phyloP scores from a whole-genome alignment of 768 basidiomycete genomes.

The Tricholoma sp. region DNA sequence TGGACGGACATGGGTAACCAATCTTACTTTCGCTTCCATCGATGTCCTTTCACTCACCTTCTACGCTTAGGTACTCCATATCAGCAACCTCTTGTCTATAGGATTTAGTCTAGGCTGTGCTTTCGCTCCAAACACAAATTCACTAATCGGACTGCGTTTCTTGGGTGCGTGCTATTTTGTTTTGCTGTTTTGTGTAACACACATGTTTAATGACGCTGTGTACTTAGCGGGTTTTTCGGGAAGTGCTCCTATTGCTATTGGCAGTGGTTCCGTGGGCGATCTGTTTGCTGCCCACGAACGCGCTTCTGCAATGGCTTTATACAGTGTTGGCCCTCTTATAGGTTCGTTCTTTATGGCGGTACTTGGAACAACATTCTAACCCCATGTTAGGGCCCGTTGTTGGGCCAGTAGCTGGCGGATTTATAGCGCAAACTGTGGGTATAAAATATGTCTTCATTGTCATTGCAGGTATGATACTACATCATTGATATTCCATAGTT shows the following conservation, averaged over 20 bases:
- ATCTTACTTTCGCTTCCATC: neutral
- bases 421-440: constrained; percentile 53
- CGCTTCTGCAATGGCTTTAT: constrained; percentile 68
- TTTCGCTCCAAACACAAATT: constrained; percentile 49
- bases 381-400: neutral
- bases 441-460: constrained; percentile 58
- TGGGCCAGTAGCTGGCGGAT: constrained; percentile 48
- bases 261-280: constrained; percentile 63
- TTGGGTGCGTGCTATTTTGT: no score
- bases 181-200: neutral
- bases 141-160: constrained; percentile 64
- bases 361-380: neutral
- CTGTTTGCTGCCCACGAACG: constrained; percentile 53
- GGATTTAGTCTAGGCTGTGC: constrained; percentile 68
- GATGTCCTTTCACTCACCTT: neutral
- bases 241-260: constrained; percentile 59
- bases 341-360: constrained; percentile 24
- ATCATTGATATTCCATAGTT: neutral
- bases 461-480: constrained; percentile 30
- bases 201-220: neutral
- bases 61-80: constrained; percentile 50
- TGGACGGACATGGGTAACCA: constrained; percentile 60
- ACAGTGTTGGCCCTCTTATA: constrained; percentile 57
- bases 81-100: constrained; percentile 56
- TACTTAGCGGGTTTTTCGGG: constrained; percentile 56